Conservation (phyloP, 1,139 yeast species). For the Debaryomyces robertsiae region DNA sequence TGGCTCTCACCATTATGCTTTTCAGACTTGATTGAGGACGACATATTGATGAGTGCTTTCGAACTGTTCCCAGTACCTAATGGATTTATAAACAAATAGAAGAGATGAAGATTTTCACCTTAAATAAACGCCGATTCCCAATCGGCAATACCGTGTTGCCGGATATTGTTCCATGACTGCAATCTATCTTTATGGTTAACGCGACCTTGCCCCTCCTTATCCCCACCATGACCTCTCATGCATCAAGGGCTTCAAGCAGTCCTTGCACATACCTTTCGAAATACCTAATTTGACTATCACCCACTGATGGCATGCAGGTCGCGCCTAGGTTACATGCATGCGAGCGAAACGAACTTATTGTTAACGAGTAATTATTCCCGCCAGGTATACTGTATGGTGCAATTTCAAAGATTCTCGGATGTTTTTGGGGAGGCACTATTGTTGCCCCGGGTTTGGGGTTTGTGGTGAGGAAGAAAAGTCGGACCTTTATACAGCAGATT, state of each 20-base stretch:
- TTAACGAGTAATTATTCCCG: too few species aligned
- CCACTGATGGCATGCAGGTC: too few species aligned
- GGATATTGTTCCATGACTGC: neutral
- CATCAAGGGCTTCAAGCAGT: neutral
- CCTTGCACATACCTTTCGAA: too few species aligned
- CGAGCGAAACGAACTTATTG: too few species aligned
- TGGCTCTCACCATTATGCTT: conserved; percentile 1
- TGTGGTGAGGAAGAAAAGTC: too few species aligned
- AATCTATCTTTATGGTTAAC: neutral
- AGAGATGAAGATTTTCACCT: neutral
- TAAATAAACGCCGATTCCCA: neutral
- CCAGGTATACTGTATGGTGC: too few species aligned
- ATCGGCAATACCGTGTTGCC: neutral
- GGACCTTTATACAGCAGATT: too few species aligned
- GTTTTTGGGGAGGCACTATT: too few species aligned
- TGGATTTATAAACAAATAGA: too few species aligned
- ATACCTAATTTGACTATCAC: neutral
- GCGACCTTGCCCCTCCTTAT: neutral
- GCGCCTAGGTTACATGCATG: too few species aligned
- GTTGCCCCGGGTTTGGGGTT: too few species aligned
- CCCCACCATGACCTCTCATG: neutral
- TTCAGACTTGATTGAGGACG: conserved; percentile 3
- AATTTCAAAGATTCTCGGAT: too few species aligned
- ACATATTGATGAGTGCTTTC: conserved; percentile 2
- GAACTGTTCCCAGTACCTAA: conserved; percentile 3